phyloP scores from a whole-genome alignment of 148 eudicot species.

The Rheum nobile region DNA sequence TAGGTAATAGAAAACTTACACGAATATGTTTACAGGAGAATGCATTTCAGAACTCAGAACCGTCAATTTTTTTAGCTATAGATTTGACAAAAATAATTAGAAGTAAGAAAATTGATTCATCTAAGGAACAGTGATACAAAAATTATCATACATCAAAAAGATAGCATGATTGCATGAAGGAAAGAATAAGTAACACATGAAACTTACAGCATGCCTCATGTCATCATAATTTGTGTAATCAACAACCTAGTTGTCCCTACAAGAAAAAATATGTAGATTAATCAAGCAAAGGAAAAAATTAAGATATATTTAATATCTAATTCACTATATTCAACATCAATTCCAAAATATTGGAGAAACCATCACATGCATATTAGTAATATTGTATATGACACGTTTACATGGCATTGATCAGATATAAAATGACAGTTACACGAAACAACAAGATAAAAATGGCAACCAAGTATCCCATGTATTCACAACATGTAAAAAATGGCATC shows the following conservation, averaged over 20 bases:
- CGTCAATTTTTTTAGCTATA: slow-evolving; percentile 90
- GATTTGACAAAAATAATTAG: neutral
- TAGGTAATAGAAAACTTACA: too few species aligned
- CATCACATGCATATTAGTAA: too few species aligned
- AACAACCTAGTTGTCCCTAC: slow-evolving; percentile 29
- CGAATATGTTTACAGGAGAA: slow-evolving; percentile 51
- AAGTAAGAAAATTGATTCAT: neutral
- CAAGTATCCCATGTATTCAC: too few species aligned
- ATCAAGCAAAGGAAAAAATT: neutral
- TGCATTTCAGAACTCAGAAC: slow-evolving; percentile 84
- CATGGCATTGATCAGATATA: too few species aligned
- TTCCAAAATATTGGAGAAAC: too few species aligned
- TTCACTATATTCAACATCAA: neutral
- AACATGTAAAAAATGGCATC: too few species aligned
- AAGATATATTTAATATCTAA: neutral
- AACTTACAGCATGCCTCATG: slow-evolving; percentile 37
- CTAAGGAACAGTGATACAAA: neutral
- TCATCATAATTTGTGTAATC: slow-evolving; percentile 33
- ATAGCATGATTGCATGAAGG: too few species aligned
- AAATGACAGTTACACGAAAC: too few species aligned
- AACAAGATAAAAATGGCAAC: too few species aligned
- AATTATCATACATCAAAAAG: neutral
- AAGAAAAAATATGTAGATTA: neutral
- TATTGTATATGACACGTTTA: too few species aligned
- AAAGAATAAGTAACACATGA: neutral